Base-by-base conservation (phyloP, 2,329 filamentous ascomycete genomes). In the Chaetomium sp. region DNA sequence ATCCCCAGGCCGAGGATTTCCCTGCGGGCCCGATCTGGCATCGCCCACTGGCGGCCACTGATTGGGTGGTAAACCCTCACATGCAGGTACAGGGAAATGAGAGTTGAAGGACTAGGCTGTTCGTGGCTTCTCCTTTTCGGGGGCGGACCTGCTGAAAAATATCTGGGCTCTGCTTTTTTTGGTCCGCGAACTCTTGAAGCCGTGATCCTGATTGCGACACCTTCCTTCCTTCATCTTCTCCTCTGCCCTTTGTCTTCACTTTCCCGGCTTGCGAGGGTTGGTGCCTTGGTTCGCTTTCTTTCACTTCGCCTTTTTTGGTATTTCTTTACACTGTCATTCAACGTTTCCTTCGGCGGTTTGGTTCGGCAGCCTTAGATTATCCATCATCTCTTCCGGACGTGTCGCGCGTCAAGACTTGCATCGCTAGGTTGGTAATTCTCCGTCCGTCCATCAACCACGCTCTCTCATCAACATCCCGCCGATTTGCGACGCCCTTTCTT, bases 1-100 rank as follows among this genome's bases (percentile, higher is more conserved):
- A 56, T 43, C 54, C 54, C 49, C 45, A 60, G 51, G 55, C 44
- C 59, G 56, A 40, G 59, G 59, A 54, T 52, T 7, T n/a, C 27
- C 19, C 4, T 40, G 54, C 55, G 59, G 57, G 49, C 51, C 47
- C 52, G 55, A 59, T 55, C 42, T 40, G 35, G 54, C 38, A 38
- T 41, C 33, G 27, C 8, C n/a, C 11, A 34, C 52, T 7, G 12
- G 35, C 12, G 14, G 9, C 50, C 9, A 10, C 35, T 66, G 60
- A 65, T 66, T 66, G 64, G 64, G 44, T 53, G 50, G 55, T 50
- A 58, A 58, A 56, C 46, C 49, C 62, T 65, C 64, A 66, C 63
- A 65, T 66, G 64, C 63, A 65, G 60, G 58, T 58, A 59, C 59
- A 40, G 48, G 61, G 60, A 65, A 65, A 66, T 66, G 64, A 66